Evolutionary conservation across 2,329 filamentous ascomycete species (phyloP), one percentile per base, ranked within the genome.

Genomic region (Alternaria consortialis): DNA sequence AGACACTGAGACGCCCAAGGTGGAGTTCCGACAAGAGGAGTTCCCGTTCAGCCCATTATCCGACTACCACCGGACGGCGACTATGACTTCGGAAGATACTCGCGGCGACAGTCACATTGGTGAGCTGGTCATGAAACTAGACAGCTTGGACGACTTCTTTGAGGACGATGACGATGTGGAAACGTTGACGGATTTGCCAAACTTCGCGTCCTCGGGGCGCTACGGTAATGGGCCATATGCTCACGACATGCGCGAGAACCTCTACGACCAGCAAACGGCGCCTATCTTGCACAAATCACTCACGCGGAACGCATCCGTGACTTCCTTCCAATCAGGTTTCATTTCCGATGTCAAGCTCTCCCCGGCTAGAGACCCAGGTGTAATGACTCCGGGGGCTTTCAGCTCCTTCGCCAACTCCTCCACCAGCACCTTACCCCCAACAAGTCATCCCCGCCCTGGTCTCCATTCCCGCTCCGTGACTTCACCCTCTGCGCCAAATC

Each of bases 21-120:
- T 99, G 29, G 94, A 97, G 73, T 98, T 99, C 80, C 91, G 96
- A 69, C 86, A 89, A 3, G 96, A 99, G 63, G 94, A 98, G 62
- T 94, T 92, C 71, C 89, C 90, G 11, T 92, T 91, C 69, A 90
- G 91, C 55, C 84, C 85, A 0, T 93, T 94, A 76, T 74, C 74
- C 15, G 81, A 87, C 17, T 90, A 94, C 65, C 88, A 94, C 66
- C 88, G 93, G 53, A 92, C 93, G 2, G 92, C 93, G 55, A 97
- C 94, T 0, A 97, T 97, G 91, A 88, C 96, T 76, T 97, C 94
- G 0, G 92, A 97, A 70, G 93, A 95, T 37, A 87, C 82, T 0
- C 87, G 90, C 13, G 87, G 84, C 2, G 91, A 93, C 47, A 87
- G 85, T 43, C 90, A 92, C 58, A 90, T 93, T 73, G 91, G 90